Conservation (phyloP, 2,329 filamentous ascomycete species). For the Venturia nashicola region DNA sequence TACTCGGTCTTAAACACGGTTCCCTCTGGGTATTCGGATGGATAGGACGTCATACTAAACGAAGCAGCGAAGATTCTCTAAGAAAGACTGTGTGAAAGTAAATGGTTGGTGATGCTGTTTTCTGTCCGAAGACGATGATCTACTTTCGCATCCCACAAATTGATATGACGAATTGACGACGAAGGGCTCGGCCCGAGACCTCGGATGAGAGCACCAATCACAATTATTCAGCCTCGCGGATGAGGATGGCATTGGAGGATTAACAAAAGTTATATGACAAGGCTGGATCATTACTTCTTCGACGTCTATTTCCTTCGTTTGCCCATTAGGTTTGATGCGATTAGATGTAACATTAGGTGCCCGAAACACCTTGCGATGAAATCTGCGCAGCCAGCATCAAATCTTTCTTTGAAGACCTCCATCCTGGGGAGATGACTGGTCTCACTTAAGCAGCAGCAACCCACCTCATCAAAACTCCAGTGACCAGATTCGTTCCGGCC, state of each 20-base stretch:
- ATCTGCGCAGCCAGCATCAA: no score
- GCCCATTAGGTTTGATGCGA: not conserved
- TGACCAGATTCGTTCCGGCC: constrained; percentile 50
- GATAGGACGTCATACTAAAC: constrained; percentile 14
- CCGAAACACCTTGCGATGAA: not conserved
- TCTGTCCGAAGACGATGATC: no score
- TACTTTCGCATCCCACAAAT: no score
- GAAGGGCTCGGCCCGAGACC: not conserved
- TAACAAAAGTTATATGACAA: not conserved
- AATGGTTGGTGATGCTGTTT: no score
- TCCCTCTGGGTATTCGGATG: constrained; percentile 21
- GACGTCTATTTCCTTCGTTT: not conserved
- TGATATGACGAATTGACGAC: not conserved
- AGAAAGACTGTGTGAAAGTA: no score
- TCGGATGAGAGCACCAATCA: constrained; percentile 1
- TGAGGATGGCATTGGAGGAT: not conserved
- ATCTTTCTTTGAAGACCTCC: no score
- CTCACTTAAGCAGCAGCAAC: constrained; percentile 22
- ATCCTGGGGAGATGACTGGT: not conserved
- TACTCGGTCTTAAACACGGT: constrained; percentile 27
- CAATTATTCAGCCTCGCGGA: not conserved
- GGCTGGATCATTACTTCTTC: not conserved
- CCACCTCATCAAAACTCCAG: constrained; percentile 45
- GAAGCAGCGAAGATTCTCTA: no score
- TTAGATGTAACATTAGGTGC: no score